Evolutionary conservation across 192 early-diverging fungal species (phyloP), one percentile per base, ranked within the genome.

Genomic region (Geosiphon pyriformis): DNA sequence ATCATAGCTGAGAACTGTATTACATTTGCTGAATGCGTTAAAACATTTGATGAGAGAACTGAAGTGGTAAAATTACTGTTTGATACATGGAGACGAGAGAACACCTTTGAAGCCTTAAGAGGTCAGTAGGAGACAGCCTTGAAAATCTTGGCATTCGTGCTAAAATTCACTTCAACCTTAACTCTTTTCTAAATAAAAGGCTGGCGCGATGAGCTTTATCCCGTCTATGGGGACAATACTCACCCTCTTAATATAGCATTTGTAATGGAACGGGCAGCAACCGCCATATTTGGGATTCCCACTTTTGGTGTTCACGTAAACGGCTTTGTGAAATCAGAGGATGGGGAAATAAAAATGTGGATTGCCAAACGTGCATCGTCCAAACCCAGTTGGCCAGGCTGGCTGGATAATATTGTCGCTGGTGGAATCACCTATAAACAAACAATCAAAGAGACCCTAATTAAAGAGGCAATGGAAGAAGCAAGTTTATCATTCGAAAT

Each of bases 401-500:
- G 86, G 70, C 67, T 92, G 30, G 90, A 91, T 70, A 89, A 92
- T 58, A 79, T 82, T 69, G 83, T 86, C 3, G 91, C 89, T 1
- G 91, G 91, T 33, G 95, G 94, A 4, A 87, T 98, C 56, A 71
- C 87, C 1, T 78, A 84, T 59, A 74, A 73, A 12, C 64, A 79
- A 18, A 82, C 82, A 22, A 80, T 87, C 0, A 57, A 74, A 26
- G 87, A 86, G 20, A 87, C 87, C 4, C 79, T 93, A 22, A 62
- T 92, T 32, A 93, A 93, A 74, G 96, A 99, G 68, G 93, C 89
- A 68, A 78, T 80, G 47, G 96, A 99, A 74, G 96, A 99, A 69
- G 95, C 88, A 6, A 83, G 83, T 12, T 78, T 98, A 51, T 78
- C 84, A 0, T 31, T 27, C 0, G 54, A 79, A 1, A 56, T 93